phyloP scores from a whole-genome alignment of 805 yeast genomes.

The Teunomyces aglyptinius region DNA sequence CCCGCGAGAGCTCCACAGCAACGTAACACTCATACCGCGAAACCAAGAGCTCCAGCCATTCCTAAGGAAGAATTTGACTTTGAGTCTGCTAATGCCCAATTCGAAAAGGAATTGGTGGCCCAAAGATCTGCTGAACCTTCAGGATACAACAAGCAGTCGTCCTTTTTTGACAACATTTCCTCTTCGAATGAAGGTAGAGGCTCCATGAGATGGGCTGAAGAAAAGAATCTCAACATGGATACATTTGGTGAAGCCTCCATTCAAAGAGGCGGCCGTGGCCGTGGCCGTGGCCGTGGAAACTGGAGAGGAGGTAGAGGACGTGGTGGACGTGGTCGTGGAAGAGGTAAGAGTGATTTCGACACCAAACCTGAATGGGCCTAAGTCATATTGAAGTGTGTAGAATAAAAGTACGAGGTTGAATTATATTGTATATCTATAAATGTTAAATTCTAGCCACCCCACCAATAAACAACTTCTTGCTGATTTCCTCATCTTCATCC shows the following conservation, averaged over 20 bases:
- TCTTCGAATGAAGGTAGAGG: conserved; percentile 55
- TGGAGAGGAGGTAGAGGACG: conserved; percentile 22
- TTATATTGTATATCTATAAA: not conserved
- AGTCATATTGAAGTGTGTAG: not conserved
- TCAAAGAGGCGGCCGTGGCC: conserved; percentile 23
- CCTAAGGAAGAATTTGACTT: conserved; percentile 73
- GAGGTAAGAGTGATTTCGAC: conserved; percentile 20
- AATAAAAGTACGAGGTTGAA: not conserved
- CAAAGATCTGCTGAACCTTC: conserved; percentile 31
- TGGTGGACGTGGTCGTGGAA: conserved; percentile 34
- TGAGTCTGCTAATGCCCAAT: conserved; percentile 68
- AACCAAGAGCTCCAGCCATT: conserved; percentile 26
- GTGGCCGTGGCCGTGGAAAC: conserved; percentile 35
- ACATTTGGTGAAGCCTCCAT: conserved; percentile 77
- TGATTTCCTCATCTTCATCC: conserved; percentile 20
- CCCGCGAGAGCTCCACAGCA: conserved; percentile 12
- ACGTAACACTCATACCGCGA: conserved; percentile 14
- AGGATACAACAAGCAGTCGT: conserved; percentile 71
- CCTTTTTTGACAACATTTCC: conserved; percentile 86
- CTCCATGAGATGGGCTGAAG: conserved; percentile 65
- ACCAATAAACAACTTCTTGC: conserved; percentile 26
- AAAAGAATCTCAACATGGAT: conserved; percentile 69
- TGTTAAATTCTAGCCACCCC: conserved; percentile 21
- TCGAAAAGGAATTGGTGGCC: conserved; percentile 47
- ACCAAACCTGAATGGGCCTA: conserved; percentile 19